phyloP scores from a whole-genome alignment of 1,284 basidiomycete species.

The Malassezia restricta region DNA sequence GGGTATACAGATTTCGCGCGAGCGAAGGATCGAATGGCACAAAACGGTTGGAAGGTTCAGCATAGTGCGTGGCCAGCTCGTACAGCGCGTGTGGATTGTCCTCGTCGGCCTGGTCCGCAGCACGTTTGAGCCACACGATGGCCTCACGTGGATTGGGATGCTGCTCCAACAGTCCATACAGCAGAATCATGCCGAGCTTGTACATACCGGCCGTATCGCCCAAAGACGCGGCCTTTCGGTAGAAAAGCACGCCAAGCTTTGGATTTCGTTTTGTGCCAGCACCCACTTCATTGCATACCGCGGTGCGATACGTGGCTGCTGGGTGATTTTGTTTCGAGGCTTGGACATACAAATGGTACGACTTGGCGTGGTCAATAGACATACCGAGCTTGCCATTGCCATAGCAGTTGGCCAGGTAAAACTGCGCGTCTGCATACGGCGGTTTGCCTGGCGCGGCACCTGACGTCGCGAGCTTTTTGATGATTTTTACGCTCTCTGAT shows the following conservation, averaged over 20 bases:
- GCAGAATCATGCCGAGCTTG: slow-evolving; percentile 89
- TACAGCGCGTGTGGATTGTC: slow-evolving; percentile 96
- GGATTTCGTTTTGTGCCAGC: slow-evolving; percentile 87
- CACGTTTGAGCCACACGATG: slow-evolving; percentile 83
- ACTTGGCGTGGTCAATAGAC: slow-evolving; percentile 90
- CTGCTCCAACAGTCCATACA: slow-evolving; percentile 74
- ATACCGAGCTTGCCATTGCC: slow-evolving; percentile 88
- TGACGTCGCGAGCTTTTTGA: slow-evolving; percentile 80
- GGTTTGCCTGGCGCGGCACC: slow-evolving; percentile 52
- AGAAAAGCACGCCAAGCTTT: slow-evolving; percentile 80
- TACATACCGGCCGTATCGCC: slow-evolving; percentile 99
- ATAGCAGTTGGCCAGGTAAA: slow-evolving; percentile 94
- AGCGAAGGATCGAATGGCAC: slow-evolving; percentile 60
- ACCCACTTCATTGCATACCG: slow-evolving; percentile 98
- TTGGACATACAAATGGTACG: slow-evolving; percentile 95
- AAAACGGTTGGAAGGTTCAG: slow-evolving; percentile 47
- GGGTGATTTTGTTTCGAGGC: slow-evolving; percentile 95
- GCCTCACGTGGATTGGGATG: slow-evolving; percentile 78
- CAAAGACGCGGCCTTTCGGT: slow-evolving; percentile 86
- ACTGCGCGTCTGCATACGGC: slow-evolving; percentile 92
- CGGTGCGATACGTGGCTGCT: slow-evolving; percentile 87
- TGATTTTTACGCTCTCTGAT: slow-evolving; percentile 75
- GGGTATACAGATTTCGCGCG: slow-evolving; percentile 75
- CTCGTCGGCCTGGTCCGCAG: slow-evolving; percentile 92
- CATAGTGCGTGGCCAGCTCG: slow-evolving; percentile 85